Evolutionary conservation across 495 filamentous ascomycete genomes (phyloP).

Genomic region (Neurospora sp.): DNA sequence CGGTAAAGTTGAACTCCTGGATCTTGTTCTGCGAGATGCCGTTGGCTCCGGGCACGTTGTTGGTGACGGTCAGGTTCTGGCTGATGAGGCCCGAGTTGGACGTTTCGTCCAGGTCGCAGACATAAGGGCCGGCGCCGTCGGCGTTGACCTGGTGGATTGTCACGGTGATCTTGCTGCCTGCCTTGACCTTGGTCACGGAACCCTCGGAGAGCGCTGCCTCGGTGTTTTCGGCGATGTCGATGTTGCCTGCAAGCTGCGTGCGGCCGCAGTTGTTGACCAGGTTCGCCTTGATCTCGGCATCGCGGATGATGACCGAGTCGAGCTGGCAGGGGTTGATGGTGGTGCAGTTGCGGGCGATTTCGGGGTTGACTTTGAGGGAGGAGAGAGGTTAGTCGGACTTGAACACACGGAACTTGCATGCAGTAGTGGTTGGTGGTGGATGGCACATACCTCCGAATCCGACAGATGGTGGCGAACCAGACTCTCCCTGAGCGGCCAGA

Average conservation of each 20-base stretch:
- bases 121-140: conserved; percentile 45
- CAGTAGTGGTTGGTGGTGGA: not conserved
- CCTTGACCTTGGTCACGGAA: conserved; percentile 34
- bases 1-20: conserved; percentile 34
- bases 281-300: conserved; percentile 36
- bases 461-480: conserved; percentile 29
- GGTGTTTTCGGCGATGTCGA: conserved; percentile 44
- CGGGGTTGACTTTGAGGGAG: conserved; percentile 20
- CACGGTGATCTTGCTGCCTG: conserved; percentile 27
- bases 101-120: conserved; percentile 37
- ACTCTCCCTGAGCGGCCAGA: conserved; percentile 28
- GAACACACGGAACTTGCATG: too few species aligned
- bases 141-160: conserved; percentile 47
- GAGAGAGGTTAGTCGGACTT: not conserved
- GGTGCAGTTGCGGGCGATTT: conserved; percentile 38
- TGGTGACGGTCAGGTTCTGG: conserved; percentile 31
- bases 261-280: conserved; percentile 41
- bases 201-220: conserved; percentile 35
- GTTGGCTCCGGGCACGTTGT: conserved; percentile 37
- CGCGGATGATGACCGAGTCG: conserved; percentile 43
- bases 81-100: conserved; percentile 34
- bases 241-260: conserved; percentile 41
- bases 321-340: conserved; percentile 43
- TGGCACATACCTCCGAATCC: conserved; percentile 28
- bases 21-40: conserved; percentile 37